Evolutionary conservation across 768 basidiomycete genomes (phyloP), one percentile per base, ranked within the genome.

Genomic region (Tulasnella sp.): DNA sequence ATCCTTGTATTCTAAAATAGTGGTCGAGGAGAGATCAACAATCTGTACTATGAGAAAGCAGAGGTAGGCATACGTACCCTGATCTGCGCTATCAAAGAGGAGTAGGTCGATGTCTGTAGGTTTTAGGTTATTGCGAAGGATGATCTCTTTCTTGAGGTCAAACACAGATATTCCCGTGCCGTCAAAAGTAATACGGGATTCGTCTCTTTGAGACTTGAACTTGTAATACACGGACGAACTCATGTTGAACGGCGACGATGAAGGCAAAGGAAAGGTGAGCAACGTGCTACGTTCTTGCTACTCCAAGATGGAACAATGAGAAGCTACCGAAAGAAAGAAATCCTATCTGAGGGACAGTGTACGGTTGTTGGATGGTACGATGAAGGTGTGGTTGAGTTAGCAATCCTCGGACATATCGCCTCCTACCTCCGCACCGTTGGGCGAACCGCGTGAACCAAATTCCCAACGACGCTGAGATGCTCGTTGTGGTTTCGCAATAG

Each of bases 131-230:
- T 97, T 97, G 68, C 86, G 86, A 66, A 94, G 74, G 66, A 99
- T 94, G 68, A 99, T 89, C 73, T 98, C 96, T 76, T 84, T 88
- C 75, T 99, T 99, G 71, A 99, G 76, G 72, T 99, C 96, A 76
- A 97, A 98, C 64, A 98, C 91, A 67, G 92, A 92, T 67, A 99
- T 98, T 62, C 91, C 90, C 63, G 94, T 97, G 66, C 96, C 96
- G 69, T 99, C 94, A 75, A 99, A 97, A 53, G 89, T 84, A 70
- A 99, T 83, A 68, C 91, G 77, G 58, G 91, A 92, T 72, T 98
- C 94, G 74, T 87, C 83, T 74, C 79, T 88, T 69, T 89, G 84
- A 63, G 91, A 91, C 70, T 83, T 88, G 83, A 96, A 99, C 73
- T 85, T 86, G 82, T 94, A 97, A 74, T 91, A 96, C 69, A 97